These are phyloP conservation scores for Chalara sp. DNA, from an alignment of 2,329 filamentous ascomycete genomes.

Conservation along the genomic window DNA sequence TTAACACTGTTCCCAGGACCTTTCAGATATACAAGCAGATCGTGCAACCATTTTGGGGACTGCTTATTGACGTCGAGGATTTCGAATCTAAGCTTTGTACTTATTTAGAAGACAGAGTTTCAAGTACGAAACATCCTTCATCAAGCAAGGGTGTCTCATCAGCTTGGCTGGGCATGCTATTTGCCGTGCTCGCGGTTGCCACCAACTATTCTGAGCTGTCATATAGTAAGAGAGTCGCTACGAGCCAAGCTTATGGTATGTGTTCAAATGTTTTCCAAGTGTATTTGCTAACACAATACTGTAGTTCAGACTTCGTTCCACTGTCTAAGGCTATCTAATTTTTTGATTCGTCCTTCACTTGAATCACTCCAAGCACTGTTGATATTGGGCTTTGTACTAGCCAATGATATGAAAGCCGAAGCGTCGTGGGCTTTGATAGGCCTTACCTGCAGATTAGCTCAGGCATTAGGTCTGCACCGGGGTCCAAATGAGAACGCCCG, in stretches of 20 bases:
- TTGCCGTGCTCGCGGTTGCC: conserved; percentile 57
- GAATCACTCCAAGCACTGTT: conserved; percentile 60
- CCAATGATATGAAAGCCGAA: conserved; percentile 66
- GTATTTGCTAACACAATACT: not conserved
- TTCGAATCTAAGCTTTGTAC: conserved; percentile 58
- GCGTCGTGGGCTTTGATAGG: conserved; percentile 60
- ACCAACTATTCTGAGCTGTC: conserved; percentile 61
- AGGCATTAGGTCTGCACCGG: conserved; percentile 54
- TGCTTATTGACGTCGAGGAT: conserved; percentile 59
- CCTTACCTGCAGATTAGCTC: conserved; percentile 57
- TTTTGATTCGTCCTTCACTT: conserved; percentile 54
- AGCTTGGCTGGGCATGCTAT: conserved; percentile 60
- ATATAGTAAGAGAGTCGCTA: conserved; percentile 33
- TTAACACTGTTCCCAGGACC: conserved; percentile 34
- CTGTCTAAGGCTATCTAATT: conserved; percentile 57
- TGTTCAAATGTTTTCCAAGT: not conserved
- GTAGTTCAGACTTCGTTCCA: conserved; percentile 45
- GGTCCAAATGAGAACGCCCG: conserved; percentile 21
- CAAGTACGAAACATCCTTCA: conserved; percentile 31
- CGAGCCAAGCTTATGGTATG: conserved; percentile 42
- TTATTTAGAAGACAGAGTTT: conserved; percentile 54
- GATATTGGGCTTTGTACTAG: conserved; percentile 54
- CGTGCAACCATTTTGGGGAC: conserved; percentile 61
- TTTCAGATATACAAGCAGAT: conserved; percentile 63
- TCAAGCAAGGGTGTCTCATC: conserved; percentile 41